Base-by-base conservation (phyloP, 2,329 filamentous ascomycete species). In the Pseudogymnoascus sp. region DNA sequence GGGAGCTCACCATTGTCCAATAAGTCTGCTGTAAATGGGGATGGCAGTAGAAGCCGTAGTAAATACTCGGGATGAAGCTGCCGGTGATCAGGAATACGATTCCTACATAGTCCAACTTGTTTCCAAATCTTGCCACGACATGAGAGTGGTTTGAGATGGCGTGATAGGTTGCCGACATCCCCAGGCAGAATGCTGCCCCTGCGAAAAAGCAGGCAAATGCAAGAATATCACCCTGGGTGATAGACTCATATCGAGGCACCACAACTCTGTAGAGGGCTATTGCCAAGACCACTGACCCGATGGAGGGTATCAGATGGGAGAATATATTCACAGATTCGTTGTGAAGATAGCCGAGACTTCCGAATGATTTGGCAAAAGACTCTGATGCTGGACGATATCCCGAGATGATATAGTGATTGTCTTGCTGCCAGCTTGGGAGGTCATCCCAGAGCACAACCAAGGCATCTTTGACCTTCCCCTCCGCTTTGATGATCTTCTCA, bases 61-160 rank as follows among this genome's bases (percentile, higher is more conserved):
- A 95, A 64, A 99, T 75, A 59, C 90, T 89, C 1, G 95, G 93
- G 52, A 97, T 85, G 72, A 93, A 96, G 73, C 89, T 93, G 5
- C 95, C 95, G 68, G 93, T 90, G 64, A 97, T 97, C 68, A 99
- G 78, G 59, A 88, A 85, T 31, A 97, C 90, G 69, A 99, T 99
- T 5, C 95, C 95, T 4, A 93, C 85, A 73, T 99, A 97, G 73
- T 99, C 95, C 63, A 97, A 78, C 74, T 96, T 91, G 74, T 97
- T 97, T 9, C 93, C 93, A 79, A 91, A 90, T 65, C 84, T 87
- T 1, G 89, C 87, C 12, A 97, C 90, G 1, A 77, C 76, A 38
- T 86, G 84, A 16, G 90, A 95, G 75, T 99, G 95, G 68, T 97
- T 96, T 21, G 82, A 86, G 58, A 97, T 83, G 1, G 90, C 83